Percentiles rank a stretch among this genome's conserved stretches.
These are phyloP conservation scores for Alternaria viburni DNA, from an alignment of 2,329 filamentous ascomycete genomes.

Conservation along the genomic window DNA sequence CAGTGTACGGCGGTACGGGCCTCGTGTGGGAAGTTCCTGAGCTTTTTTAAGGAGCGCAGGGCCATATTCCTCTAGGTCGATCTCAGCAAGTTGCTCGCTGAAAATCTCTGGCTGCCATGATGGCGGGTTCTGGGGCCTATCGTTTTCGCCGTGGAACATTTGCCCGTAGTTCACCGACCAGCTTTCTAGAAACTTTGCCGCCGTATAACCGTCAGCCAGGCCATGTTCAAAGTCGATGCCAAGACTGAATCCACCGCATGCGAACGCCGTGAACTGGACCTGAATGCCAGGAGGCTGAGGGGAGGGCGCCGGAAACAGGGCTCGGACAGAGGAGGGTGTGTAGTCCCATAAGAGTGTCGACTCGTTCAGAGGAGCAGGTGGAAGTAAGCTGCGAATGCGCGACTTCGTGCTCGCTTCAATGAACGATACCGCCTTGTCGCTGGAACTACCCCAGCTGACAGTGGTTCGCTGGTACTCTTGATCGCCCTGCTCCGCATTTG, in stretches of 20 bases:
- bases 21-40: neutral
- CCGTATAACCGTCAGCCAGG: neutral
- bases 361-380: neutral
- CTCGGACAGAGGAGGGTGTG: neutral
- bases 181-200: neutral
- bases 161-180: neutral
- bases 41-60: neutral
- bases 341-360: neutral
- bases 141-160: neutral
- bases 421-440: neutral
- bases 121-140: neutral
- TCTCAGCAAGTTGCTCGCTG: neutral
- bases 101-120: neutral
- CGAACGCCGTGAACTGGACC: neutral
- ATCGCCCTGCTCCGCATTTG: neutral
- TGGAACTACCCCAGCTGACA: neutral
- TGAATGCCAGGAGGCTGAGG: neutral
- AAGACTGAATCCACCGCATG: neutral
- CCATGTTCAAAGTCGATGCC: neutral
- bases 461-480: neutral
- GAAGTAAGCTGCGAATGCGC: neutral
- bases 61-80: neutral
- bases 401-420: neutral
- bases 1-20: neutral
- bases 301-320: neutral